Evolutionary conservation across 2,329 filamentous ascomycete species (phyloP).

Genomic region (Pseudogymnoascus sp.): DNA sequence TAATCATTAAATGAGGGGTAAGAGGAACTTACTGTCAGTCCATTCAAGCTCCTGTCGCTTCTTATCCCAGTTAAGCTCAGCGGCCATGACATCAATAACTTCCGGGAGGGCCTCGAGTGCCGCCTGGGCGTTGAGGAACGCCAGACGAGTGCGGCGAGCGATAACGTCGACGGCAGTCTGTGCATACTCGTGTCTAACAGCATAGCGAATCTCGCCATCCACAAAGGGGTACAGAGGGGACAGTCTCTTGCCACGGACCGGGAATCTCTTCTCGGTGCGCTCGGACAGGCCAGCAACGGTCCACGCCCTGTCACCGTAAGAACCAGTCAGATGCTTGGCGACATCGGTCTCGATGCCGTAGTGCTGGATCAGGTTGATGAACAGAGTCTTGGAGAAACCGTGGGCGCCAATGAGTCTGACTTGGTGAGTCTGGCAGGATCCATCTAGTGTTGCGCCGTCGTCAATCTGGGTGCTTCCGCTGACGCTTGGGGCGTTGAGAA

Average conservation of each 20-base stretch:
- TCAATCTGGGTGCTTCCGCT: constrained; percentile 61
- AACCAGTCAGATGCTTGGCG: constrained; percentile 72
- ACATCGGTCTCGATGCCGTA: constrained; percentile 84
- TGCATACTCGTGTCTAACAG: constrained; percentile 76
- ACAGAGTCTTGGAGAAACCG: constrained; percentile 77
- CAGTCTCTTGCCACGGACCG: constrained; percentile 71
- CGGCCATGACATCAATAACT: constrained; percentile 78
- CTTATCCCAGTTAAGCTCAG: constrained; percentile 69
- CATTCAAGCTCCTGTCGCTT: constrained; percentile 70
- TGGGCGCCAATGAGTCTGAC: constrained; percentile 73
- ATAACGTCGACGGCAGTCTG: constrained; percentile 81
- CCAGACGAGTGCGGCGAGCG: constrained; percentile 70
- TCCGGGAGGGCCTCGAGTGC: constrained; percentile 72
- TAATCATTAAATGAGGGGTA: constrained; percentile 6
- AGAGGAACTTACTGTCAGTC: constrained; percentile 45
- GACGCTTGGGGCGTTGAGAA: constrained; percentile 53
- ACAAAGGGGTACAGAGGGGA: constrained; percentile 76
- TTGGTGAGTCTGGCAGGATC: constrained; percentile 70
- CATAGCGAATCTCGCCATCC: constrained; percentile 81
- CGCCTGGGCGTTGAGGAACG: constrained; percentile 83
- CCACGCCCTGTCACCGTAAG: constrained; percentile 87
- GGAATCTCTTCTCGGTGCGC: constrained; percentile 68
- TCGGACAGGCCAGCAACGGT: constrained; percentile 70
- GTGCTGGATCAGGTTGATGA: constrained; percentile 88
- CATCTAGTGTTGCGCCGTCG: constrained; percentile 60